Evolutionary conservation across 495 filamentous ascomycete genomes (phyloP), one percentile per base, ranked within the genome.

Genomic region (Coniosporium apollinis): DNA sequence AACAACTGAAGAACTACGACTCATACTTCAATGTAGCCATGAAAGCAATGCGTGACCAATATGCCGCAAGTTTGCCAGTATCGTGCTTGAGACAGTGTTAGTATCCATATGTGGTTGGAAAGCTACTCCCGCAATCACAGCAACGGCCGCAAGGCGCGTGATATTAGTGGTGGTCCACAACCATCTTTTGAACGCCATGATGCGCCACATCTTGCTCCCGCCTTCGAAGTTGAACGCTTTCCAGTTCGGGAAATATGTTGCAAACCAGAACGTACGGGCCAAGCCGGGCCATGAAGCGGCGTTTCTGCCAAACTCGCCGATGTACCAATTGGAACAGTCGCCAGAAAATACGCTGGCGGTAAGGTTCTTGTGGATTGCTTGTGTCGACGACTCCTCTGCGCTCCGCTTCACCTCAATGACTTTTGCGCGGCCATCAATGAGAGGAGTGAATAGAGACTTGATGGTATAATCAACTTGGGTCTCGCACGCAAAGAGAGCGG

Each of bases 311-410:
- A 11, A n/a, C 10, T 38, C 29, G 26, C 38, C 41, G 40, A 59
- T 60, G 39, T 46, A 64, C 59, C 59, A 64, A 37, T 48, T 60
- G 5, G 36, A 42, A 30, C 60, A 62, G 1, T 43, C 52, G 4
- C 43, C 42, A 2, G 36, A 41, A 41, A 51, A 61, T 2, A 60
- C 51, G 3, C 45, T 52, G 3, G 46, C 33, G 0, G 44, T 14
- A 1, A 61, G 45, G 1, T 30, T 33, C 6, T 17, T n/a, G 19
- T 62, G 59, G 1, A 49, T 30, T 11, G 43, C 18, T 6, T 47
- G 33, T 22, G 38, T 33, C 19, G 46, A 52, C 2, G 30, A 25
- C 25, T 51, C 36, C 33, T 65, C 61, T 1, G 56, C 53, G 5
- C 38, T 32, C 1, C 34, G 33, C 26, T 58, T 57, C 7, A 65